Base-by-base conservation (phyloP, 108 stramenopile genomes). In the Skeletonema menzelii region DNA sequence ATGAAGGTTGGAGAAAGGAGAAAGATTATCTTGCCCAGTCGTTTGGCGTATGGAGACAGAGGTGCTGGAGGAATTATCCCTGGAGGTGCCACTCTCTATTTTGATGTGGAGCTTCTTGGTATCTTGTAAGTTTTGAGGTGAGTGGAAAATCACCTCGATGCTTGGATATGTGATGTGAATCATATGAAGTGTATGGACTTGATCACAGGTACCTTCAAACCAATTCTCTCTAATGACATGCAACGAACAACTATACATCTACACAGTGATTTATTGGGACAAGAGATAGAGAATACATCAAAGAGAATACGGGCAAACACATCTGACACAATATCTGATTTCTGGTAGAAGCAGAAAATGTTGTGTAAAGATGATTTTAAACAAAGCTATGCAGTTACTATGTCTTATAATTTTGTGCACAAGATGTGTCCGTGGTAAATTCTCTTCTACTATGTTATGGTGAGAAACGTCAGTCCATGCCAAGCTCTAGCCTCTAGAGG, bases 1-100 rank as follows among this genome's bases (percentile, higher is more conserved):
- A 98, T 99, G 98, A 88, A 84, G 40, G 95, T 97, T 6, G 99
- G 99, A 10, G 98, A 97, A 73, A 60, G 83, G 32, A 88, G 97
- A 62, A 82, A 85, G 37, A 80, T 99, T 44, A 78, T 95, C 65
- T 62, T 99, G 14, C 99, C 98, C 7, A 70, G 91, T 6, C 67
- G 85, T 30, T 74, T 98, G 27, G 99, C 78, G 14, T 99, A 97
- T 78, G 98, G 97, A 27, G 91, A 92, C 27, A 80, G 92, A 11
- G 97, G 95, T 12, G 92, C 92, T 27, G 96, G 95, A 1, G 95
- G 88, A 13, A 82, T 94, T 58, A 98, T 98, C 65, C 97, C 97
- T 2, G 90, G 89, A 56, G 93, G 90, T 17, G 93, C 96, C n/a
- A 97, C 96, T 20, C 81, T 98, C 4, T 94, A 92, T 67, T 98